Conservation (phyloP, 495 filamentous ascomycete species). For the Tuber calosporum region DNA sequence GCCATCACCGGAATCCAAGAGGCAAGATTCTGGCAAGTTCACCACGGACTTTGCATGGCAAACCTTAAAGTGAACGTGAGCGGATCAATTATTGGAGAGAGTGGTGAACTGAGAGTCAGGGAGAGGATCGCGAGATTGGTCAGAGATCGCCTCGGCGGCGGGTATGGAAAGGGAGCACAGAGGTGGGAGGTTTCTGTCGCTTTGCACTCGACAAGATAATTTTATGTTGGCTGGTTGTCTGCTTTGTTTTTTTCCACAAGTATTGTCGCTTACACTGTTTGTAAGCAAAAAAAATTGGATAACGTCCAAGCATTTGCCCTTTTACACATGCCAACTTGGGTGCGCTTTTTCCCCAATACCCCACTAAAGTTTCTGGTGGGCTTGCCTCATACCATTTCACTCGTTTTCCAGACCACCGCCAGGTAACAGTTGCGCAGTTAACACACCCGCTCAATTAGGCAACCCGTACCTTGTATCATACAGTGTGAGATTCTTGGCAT, state of each 20-base stretch:
- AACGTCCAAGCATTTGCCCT: background rate
- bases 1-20: conserved; percentile 71
- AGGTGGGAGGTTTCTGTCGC: conserved; percentile 72
- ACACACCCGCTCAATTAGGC: background rate
- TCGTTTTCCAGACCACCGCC: background rate
- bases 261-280: background rate
- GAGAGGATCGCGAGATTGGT: conserved; percentile 70
- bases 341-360: background rate
- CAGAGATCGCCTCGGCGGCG: conserved; percentile 76
- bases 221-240: background rate
- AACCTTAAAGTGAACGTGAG: conserved; percentile 72
- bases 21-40: conserved; percentile 95
- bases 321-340: background rate
- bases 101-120: conserved; percentile 60
- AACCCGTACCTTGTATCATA: background rate
- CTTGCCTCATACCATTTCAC: background rate
- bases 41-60: conserved; percentile 93
- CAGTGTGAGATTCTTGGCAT: too few relatives aligned
- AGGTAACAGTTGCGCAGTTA: background rate
- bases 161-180: conserved; percentile 63
- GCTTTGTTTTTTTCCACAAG: background rate
- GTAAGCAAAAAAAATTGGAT: background rate
- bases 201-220: background rate
- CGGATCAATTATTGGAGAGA: conserved; percentile 51
- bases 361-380: background rate